Conservation (phyloP, 139 green algal genomes). For the Desmodesmus armatus region DNA sequence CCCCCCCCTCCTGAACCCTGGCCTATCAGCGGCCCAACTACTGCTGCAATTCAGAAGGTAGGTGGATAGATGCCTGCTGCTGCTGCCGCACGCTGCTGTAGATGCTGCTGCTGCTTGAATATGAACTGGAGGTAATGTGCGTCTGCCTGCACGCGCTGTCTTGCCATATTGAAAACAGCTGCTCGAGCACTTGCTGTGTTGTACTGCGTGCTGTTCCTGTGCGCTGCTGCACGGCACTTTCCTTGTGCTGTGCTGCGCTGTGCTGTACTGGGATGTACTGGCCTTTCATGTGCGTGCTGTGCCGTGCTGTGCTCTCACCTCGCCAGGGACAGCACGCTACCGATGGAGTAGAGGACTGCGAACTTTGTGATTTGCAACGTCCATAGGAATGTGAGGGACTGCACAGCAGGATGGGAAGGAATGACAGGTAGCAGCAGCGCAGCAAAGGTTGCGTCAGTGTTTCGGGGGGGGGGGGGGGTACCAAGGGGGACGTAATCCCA, state of each 20-base stretch:
- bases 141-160: not conserved
- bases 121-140: too few relatives aligned
- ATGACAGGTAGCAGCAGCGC: not conserved
- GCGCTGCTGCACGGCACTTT: not conserved
- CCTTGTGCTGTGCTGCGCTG: too few relatives aligned
- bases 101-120: too few relatives aligned
- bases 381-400: slow-evolving; percentile 70
- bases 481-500: too few relatives aligned
- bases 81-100: too few relatives aligned
- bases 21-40: not conserved
- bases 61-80: too few relatives aligned
- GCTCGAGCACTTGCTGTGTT: not conserved
- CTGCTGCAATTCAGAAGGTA: too few relatives aligned
- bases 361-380: slow-evolving; percentile 52
- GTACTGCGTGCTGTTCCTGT: not conserved
- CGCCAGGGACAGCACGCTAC: slow-evolving; percentile 53
- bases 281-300: too few relatives aligned
- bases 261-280: not conserved
- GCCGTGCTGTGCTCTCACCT: slow-evolving; percentile 46
- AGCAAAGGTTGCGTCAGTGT: not conserved
- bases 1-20: too few relatives aligned
- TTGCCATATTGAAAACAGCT: not conserved
- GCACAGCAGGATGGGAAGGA: too few relatives aligned
- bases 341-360: slow-evolving; percentile 54
- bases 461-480: too few relatives aligned